phyloP scores from a whole-genome alignment of 2,329 filamentous ascomycete species.

The Clonostachys byssicola region DNA sequence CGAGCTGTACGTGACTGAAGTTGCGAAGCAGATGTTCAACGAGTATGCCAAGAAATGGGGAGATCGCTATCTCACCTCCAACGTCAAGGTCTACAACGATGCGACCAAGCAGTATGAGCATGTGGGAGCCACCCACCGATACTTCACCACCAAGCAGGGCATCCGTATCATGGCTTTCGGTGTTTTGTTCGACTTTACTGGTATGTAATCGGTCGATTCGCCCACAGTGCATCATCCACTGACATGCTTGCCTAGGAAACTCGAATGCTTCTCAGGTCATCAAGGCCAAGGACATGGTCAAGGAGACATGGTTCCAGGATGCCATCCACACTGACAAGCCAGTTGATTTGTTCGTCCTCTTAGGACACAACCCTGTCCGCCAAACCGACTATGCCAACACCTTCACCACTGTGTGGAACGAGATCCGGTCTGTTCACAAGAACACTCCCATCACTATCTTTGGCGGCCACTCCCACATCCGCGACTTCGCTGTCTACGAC shows the following conservation, averaged over 20 bases:
- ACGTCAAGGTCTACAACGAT: conserved; percentile 35
- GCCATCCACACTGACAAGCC: conserved; percentile 47
- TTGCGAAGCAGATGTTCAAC: conserved; percentile 57
- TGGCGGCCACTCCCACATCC: conserved; percentile 60
- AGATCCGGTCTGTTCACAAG: conserved; percentile 52
- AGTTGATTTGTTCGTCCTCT: conserved; percentile 59
- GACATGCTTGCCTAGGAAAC: conserved; percentile 35
- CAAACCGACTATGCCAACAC: conserved; percentile 35
- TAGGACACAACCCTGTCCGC: conserved; percentile 59
- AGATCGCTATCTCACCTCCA: conserved; percentile 38
- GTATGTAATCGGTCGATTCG: conserved; percentile 31
- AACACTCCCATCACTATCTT: conserved; percentile 60
- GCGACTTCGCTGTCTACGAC: conserved; percentile 63
- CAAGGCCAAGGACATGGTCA: conserved; percentile 42
- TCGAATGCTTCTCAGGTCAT: conserved; percentile 58
- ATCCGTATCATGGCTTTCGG: conserved; percentile 39
- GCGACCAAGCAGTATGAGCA: conserved; percentile 32
- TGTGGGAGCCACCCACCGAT: conserved; percentile 35
- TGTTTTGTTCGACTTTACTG: conserved; percentile 41
- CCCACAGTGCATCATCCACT: not conserved
- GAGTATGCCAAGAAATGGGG: conserved; percentile 54
- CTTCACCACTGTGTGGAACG: conserved; percentile 41
- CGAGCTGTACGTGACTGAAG: conserved; percentile 58
- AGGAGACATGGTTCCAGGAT: conserved; percentile 56
- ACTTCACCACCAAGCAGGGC: conserved; percentile 35